Percentiles rank a stretch among this genome's conserved stretches.
Evolutionary conservation across 345 rosid species (phyloP).

Genomic region (Crucihimalaya himalaica): DNA sequence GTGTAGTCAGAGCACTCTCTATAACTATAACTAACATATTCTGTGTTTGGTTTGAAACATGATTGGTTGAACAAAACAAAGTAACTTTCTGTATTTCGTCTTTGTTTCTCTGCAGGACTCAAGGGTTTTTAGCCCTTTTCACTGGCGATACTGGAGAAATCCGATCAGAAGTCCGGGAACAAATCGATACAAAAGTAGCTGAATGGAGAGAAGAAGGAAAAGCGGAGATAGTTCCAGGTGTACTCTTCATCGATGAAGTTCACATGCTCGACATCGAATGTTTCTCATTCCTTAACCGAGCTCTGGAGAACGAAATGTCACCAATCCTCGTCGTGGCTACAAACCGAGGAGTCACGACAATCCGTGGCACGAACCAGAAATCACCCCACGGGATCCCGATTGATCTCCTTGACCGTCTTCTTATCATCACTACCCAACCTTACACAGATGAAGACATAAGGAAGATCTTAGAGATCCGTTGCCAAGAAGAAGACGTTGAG

Average conservation of each 20-base stretch:
- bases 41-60: background rate
- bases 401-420: conserved; percentile 91
- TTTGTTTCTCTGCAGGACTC: conserved; percentile 57
- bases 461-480: conserved; percentile 82
- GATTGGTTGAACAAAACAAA: background rate
- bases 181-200: conserved; percentile 90
- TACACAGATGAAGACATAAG: conserved; percentile 76
- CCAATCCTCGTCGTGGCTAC: conserved; percentile 95
- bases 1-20: background rate
- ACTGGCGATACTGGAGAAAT: conserved; percentile 98
- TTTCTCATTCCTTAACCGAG: conserved; percentile 96
- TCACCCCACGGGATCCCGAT: conserved; percentile 97
- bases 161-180: conserved; percentile 93
- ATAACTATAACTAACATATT: background rate
- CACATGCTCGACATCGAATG: conserved; percentile 99
- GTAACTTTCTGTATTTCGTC: background rate
- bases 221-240: conserved; percentile 95
- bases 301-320: conserved; percentile 96
- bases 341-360: conserved; percentile 85
- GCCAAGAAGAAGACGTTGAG: conserved; percentile 95
- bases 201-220: conserved; percentile 99
- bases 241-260: conserved; percentile 93
- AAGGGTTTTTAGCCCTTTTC: conserved; percentile 93
- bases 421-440: conserved; percentile 83
- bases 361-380: conserved; percentile 90